These are phyloP conservation scores for Lophium mytilinum DNA, from an alignment of 495 filamentous ascomycete genomes.

Conservation along the genomic window DNA sequence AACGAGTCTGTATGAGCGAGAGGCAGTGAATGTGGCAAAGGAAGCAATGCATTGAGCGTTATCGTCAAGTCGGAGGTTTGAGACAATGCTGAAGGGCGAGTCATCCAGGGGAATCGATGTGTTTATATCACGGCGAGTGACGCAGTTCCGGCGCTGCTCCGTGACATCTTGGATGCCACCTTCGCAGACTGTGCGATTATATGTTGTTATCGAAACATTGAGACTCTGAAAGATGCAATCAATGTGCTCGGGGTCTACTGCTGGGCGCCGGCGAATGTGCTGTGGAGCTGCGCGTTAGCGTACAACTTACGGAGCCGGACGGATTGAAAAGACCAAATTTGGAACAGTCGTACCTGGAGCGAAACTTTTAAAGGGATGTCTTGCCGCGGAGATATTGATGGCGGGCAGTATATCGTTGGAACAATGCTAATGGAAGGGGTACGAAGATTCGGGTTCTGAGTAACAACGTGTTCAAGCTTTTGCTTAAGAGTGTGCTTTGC, in stretches of 20 bases:
- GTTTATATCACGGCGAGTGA: slow-evolving; percentile 12
- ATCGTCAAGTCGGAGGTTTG: slow-evolving; percentile 19
- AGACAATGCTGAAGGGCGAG: slow-evolving; percentile 1
- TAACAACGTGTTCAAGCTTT: not conserved
- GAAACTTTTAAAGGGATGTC: not conserved
- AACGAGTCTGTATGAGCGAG: slow-evolving; percentile 11
- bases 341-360: not conserved
- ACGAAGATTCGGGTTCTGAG: not conserved
- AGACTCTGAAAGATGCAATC: not conserved
- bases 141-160: slow-evolving; percentile 12
- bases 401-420: not conserved
- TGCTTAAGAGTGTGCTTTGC: not conserved
- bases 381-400: not conserved
- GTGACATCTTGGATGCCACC: slow-evolving; percentile 5
- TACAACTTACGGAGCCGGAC: not conserved
- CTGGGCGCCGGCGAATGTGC: not conserved
- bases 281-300: not conserved
- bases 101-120: slow-evolving; percentile 1
- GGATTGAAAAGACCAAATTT: too few species aligned
- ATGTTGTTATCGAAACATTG: not conserved
- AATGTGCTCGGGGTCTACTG: not conserved
- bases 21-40: slow-evolving; percentile 18
- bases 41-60: slow-evolving; percentile 15
- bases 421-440: not conserved
- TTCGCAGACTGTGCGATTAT: not conserved